Evolutionary conservation across 1,284 basidiomycete species (phyloP).

Genomic region (Pholiota adiposa): DNA sequence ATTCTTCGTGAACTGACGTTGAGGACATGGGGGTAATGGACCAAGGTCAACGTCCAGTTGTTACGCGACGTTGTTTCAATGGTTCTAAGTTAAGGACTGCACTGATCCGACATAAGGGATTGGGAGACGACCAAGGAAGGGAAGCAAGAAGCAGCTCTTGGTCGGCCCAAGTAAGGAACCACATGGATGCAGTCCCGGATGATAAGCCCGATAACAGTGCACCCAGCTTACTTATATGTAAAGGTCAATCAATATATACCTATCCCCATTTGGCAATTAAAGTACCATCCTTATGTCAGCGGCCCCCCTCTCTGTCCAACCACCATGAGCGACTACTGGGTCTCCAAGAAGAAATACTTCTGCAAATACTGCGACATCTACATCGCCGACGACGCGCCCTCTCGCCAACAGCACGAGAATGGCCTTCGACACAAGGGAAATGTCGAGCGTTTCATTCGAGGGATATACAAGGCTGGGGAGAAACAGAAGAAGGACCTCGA

Average conservation of each 20-base stretch:
- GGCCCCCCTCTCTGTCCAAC: not conserved
- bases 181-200: not conserved
- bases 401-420: conserved; percentile 90
- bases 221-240: too few species aligned
- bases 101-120: not conserved
- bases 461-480: conserved; percentile 93
- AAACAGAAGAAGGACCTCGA: conserved; percentile 85
- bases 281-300: not conserved
- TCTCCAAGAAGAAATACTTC: conserved; percentile 82
- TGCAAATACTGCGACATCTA: conserved; percentile 92
- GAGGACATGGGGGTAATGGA: not conserved
- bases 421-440: conserved; percentile 95
- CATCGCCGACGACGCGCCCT: conserved; percentile 93
- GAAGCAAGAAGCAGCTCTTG: not conserved
- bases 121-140: not conserved
- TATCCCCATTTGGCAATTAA: too few species aligned
- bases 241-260: too few species aligned
- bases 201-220: not conserved
- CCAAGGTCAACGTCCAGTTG: not conserved
- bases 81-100: not conserved
- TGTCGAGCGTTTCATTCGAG: conserved; percentile 88
- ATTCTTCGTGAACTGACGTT: not conserved
- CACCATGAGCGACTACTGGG: conserved; percentile 84
- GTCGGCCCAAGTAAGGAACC: not conserved
- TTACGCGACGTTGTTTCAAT: not conserved